phyloP scores from a whole-genome alignment of 2,329 filamentous ascomycete genomes.

The Xylariaceae sp. region DNA sequence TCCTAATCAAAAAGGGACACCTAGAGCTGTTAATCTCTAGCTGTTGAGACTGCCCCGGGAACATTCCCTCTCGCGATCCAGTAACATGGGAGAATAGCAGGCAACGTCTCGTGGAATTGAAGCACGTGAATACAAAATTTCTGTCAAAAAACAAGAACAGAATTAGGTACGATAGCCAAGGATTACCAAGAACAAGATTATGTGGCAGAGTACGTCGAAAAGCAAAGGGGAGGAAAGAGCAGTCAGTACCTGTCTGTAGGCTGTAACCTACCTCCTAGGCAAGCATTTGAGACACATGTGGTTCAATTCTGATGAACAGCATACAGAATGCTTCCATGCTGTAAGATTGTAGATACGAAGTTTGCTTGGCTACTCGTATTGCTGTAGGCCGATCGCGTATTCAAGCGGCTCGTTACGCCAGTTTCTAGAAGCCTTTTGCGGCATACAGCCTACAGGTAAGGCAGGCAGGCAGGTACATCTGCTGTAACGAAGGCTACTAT shows the following conservation, averaged over 20 bases:
- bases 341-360: conserved; percentile 7
- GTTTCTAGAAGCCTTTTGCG: no score
- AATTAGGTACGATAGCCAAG: conserved; percentile 17
- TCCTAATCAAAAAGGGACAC: conserved; percentile 7
- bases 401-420: no score
- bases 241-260: no score
- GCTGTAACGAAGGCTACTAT: no score
- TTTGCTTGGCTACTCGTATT: conserved; percentile 9
- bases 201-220: no score
- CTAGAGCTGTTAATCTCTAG: conserved; percentile 2
- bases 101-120: not conserved
- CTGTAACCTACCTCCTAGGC: no score
- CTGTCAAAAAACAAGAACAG: conserved; percentile 15
- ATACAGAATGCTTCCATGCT: not conserved
- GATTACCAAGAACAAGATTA: conserved; percentile 15
- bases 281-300: conserved; percentile 4
- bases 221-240: conserved; percentile 1
- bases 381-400: conserved; percentile 1
- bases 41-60: not conserved
- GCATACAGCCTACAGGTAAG: no score
- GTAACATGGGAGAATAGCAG: conserved; percentile 7
- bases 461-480: no score
- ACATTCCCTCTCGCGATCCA: conserved; percentile 7
- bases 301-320: no score
- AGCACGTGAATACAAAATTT: not conserved